Evolutionary conservation across 2,329 filamentous ascomycete species (phyloP).

Genomic region (Orbilia quercus): DNA sequence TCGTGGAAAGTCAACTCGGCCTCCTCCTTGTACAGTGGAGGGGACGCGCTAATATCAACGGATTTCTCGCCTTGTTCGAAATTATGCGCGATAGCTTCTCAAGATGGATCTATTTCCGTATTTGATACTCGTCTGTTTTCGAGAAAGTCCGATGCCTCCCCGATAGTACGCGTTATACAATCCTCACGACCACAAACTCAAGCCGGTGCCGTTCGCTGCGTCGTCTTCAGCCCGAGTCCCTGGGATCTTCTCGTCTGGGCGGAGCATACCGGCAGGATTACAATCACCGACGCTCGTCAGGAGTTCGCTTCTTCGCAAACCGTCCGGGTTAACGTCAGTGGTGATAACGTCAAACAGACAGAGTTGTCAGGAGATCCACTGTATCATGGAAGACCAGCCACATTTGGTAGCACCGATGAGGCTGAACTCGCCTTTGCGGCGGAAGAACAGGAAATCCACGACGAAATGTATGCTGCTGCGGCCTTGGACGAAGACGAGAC

Average conservation of each 20-base stretch:
- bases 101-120: constrained; percentile 81
- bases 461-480: constrained; percentile 53
- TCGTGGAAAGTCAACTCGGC: constrained; percentile 57
- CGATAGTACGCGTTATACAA: constrained; percentile 79
- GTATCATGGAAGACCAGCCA: constrained; percentile 46
- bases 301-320: constrained; percentile 76
- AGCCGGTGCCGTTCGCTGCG: constrained; percentile 84
- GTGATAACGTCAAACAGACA: constrained; percentile 62
- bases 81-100: constrained; percentile 80
- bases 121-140: constrained; percentile 69
- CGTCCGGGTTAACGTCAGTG: constrained; percentile 72
- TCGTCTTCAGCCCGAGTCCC: constrained; percentile 89
- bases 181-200: constrained; percentile 79
- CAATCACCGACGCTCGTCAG: constrained; percentile 77
- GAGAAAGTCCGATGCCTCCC: constrained; percentile 66
- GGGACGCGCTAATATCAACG: constrained; percentile 70
- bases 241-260: constrained; percentile 94
- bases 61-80: constrained; percentile 79
- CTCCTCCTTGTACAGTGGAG: constrained; percentile 65
- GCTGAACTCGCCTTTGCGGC: constrained; percentile 48
- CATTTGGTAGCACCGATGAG: constrained; percentile 51
- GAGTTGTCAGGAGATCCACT: constrained; percentile 57
- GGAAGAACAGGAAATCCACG: constrained; percentile 51
- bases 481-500: constrained; percentile 53
- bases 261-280: constrained; percentile 82